Conservation (phyloP, 2,329 filamentous ascomycete species). For the Fusarium penzigii region DNA sequence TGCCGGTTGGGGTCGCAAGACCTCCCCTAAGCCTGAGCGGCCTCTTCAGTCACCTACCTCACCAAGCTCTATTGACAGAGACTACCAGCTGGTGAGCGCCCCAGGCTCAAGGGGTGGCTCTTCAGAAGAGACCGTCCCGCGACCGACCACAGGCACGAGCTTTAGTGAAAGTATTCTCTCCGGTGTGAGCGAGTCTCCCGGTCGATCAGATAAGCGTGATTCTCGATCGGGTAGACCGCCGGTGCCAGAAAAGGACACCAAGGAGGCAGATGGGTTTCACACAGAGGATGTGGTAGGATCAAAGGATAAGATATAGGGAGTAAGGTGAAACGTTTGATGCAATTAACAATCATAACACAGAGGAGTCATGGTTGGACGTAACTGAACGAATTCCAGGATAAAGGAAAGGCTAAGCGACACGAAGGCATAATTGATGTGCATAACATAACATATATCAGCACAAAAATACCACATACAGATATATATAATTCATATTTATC, state of each 20-base stretch:
- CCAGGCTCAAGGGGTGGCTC: conserved; percentile 31
- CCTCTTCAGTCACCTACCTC: conserved; percentile 36
- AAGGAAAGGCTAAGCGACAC: neutral
- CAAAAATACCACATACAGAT: too few relatives aligned
- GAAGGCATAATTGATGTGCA: neutral
- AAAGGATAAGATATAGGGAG: conserved; percentile 16
- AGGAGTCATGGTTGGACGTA: neutral
- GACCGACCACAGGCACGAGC: conserved; percentile 43
- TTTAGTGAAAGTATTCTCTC: conserved; percentile 50
- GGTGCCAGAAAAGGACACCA: conserved; percentile 12
- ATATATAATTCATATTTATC: neutral
- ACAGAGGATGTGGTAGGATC: conserved; percentile 28
- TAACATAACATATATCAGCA: neutral
- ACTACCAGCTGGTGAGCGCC: conserved; percentile 39
- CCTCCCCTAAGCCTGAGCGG: conserved; percentile 33
- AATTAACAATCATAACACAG: neutral
- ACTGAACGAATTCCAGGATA: neutral
- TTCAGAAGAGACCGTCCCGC: conserved; percentile 28
- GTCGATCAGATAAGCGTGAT: conserved; percentile 22
- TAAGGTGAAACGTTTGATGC: neutral
- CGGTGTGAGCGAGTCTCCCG: conserved; percentile 33
- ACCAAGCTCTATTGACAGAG: conserved; percentile 39
- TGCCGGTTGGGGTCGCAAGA: conserved; percentile 41
- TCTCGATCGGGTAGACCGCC: conserved; percentile 11
- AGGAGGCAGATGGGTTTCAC: conserved; percentile 26